Evolutionary conservation across 2,329 filamentous ascomycete genomes (phyloP), one percentile per base, ranked within the genome.

Genomic region (Fragosphaeria purpurea): DNA sequence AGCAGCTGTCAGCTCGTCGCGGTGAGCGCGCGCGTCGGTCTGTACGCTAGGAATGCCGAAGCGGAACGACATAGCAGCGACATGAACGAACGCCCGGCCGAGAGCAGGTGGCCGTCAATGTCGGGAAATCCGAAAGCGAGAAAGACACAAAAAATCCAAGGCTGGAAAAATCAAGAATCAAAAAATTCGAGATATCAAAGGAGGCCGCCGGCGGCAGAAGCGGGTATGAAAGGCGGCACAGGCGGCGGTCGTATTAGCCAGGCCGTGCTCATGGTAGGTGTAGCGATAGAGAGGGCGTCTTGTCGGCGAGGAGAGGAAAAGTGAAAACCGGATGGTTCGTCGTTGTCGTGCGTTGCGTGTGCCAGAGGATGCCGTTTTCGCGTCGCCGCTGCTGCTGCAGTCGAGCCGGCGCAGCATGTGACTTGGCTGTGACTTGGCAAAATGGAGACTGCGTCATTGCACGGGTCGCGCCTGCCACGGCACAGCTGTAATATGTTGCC

Each of bases 21-120:
- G 51, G 40, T 50, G 13, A 6, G n/a, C 12, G 6, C 47, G 47
- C 12, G 11, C 41, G 41, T 50, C 51, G 31, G 51, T 43, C 13
- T 39, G 39, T 7, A 43, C 43, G 7, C 10, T 10, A 10, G 50
- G 50, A 42, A 52, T 44, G 32, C 47, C 44, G 22, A 53, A 53
- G n/a, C 47, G 45, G 35, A 48, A 43, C 44, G 51, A 50, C 51
- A 53, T 53, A 47, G 35, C 7, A 13, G 41, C 30, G 13, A 43
- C 33, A 33, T 7, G 8, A 48, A 9, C 40, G 43, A 43, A 30
- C 41, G 22, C 37, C 22, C 38, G 33, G 31, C 22, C 10, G 7
- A n/a, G 46, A 42, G 30, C 11, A 44, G 40, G 7, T 12, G 8
- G 7, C 10, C 40, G 13, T 7, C 11, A 12, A 7, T n/a, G 13